Base-by-base conservation (phyloP, 352 stramenopile genomes). In the Globisporangium cystogenes region DNA sequence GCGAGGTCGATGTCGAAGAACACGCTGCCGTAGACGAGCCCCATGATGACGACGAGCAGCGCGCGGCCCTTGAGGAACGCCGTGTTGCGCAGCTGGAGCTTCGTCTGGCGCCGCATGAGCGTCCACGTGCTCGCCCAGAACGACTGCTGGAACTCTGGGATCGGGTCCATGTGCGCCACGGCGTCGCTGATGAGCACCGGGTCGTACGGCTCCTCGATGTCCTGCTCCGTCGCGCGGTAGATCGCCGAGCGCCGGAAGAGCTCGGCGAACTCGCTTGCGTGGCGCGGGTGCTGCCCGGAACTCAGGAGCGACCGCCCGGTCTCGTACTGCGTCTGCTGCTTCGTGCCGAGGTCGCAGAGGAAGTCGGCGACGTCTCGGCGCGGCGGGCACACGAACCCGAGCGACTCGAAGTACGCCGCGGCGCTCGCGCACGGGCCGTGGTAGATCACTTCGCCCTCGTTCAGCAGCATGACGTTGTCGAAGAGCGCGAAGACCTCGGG, bases 401-500 rank as follows among this genome's bases (percentile, higher is more conserved):
- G 53, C 20, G 48, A 57, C 21, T 72, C 62, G 63, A 98, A 97
- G 60, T 97, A 96, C 29, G 62, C 57, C 21, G 77, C 48, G 1
- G 63, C 76, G 55, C 68, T 26, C 68, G 84, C 45, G 70, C 69
- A 67, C 60, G 83, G 51, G 76, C 69, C 55, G 94, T 70, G 69
- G 65, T 96, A 98, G 44, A 98, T 76, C 20, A 98, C 68, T 18
- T 77, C 63, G 33, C 94, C 93, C 20, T 95, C 73, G 63, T 90
- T 89, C 21, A 98, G 59, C n/a, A 98, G 40, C 33, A 97, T 78
- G 16, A 98, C 63, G 53, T 97, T 83, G 65, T 98, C 94, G 61
- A 98, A 98, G 16, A 98, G 68, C 21, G 72, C 79, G 29, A 96
- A 91, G 10, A 96, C 88, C 70, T 98, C 93, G 11, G 94, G 94